Percentiles rank a stretch among this genome's conserved stretches.
Evolutionary conservation across 2,329 filamentous ascomycete genomes (phyloP).

Genomic region (Aspergillus novoparasiticus): DNA sequence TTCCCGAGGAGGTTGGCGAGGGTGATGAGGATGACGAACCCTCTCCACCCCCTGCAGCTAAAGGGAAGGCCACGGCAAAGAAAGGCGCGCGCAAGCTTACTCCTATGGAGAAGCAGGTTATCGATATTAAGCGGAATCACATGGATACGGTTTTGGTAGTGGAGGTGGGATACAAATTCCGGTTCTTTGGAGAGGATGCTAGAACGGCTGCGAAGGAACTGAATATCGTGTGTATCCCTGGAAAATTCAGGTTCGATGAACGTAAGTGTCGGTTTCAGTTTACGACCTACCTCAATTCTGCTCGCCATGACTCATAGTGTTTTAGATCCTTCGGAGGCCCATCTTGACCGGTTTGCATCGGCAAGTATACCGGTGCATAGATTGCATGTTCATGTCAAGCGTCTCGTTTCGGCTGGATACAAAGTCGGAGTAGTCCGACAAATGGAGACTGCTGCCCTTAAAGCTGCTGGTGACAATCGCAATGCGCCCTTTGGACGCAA

Average conservation of each 20-base stretch:
- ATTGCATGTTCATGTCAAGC: conserved; percentile 89
- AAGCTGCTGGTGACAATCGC: conserved; percentile 91
- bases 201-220: conserved; percentile 85
- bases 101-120: conserved; percentile 88
- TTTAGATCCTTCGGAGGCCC: conserved; percentile 80
- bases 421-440: conserved; percentile 96
- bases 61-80: conserved; percentile 57
- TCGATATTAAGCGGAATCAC: conserved; percentile 91
- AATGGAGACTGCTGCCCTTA: conserved; percentile 90
- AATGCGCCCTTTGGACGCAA: conserved; percentile 91
- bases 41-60: conserved; percentile 48
- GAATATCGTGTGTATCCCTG: conserved; percentile 94
- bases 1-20: conserved; percentile 62
- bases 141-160: conserved; percentile 88
- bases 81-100: conserved; percentile 84
- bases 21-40: conserved; percentile 56
- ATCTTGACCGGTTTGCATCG: conserved; percentile 88
- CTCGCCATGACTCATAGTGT: neutral
- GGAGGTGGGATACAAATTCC: conserved; percentile 97
- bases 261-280: conserved; percentile 52
- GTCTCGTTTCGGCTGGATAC: conserved; percentile 86
- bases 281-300: neutral
- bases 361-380: conserved; percentile 94
- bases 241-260: conserved; percentile 92
- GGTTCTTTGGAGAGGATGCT: conserved; percentile 95